Percentiles rank a stretch among this genome's conserved stretches.
These are phyloP conservation scores for Candida jianshihensis DNA, from an alignment of 805 yeast species.

Conservation along the genomic window DNA sequence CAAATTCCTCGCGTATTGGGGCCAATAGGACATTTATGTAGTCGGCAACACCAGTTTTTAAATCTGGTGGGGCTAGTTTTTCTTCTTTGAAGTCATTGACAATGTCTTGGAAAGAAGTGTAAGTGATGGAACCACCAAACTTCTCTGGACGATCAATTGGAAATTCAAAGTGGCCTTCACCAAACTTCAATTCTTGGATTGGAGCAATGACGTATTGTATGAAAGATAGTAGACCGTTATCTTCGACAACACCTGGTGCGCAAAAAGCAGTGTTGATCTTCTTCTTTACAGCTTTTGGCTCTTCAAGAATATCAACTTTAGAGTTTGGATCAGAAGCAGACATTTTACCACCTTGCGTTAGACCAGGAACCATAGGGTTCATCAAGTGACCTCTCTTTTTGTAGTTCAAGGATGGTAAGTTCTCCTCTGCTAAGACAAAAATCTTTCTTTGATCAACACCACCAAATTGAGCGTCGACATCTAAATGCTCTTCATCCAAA, in stretches of 20 bases:
- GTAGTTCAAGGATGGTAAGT: slow-evolving; percentile 80
- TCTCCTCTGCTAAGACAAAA: slow-evolving; percentile 94
- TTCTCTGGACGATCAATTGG: slow-evolving; percentile 87
- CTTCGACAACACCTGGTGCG: slow-evolving; percentile 89
- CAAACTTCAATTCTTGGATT: slow-evolving; percentile 67
- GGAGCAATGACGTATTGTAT: slow-evolving; percentile 82
- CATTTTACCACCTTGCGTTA: slow-evolving; percentile 97
- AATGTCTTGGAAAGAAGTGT: slow-evolving; percentile 57
- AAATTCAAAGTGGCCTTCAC: slow-evolving; percentile 54
- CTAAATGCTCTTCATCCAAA: slow-evolving; percentile 85
- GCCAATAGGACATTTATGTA: slow-evolving; percentile 73
- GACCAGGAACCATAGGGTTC: slow-evolving; percentile 99
- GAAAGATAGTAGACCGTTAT: slow-evolving; percentile 85
- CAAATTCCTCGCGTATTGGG: slow-evolving; percentile 73
- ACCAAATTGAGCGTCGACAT: slow-evolving; percentile 92
- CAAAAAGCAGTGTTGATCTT: slow-evolving; percentile 90
- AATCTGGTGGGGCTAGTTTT: slow-evolving; percentile 84
- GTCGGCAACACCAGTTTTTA: slow-evolving; percentile 86
- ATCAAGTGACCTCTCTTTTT: slow-evolving; percentile 96
- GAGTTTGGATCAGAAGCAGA: slow-evolving; percentile 98
- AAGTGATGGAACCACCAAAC: slow-evolving; percentile 89
- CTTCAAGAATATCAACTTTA: slow-evolving; percentile 88
- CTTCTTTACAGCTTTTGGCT: slow-evolving; percentile 81
- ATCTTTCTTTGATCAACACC: slow-evolving; percentile 99
- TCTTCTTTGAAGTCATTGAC: slow-evolving; percentile 67